Base-by-base conservation (phyloP, 2,329 filamentous ascomycete species). In the Xylaria digitata region DNA sequence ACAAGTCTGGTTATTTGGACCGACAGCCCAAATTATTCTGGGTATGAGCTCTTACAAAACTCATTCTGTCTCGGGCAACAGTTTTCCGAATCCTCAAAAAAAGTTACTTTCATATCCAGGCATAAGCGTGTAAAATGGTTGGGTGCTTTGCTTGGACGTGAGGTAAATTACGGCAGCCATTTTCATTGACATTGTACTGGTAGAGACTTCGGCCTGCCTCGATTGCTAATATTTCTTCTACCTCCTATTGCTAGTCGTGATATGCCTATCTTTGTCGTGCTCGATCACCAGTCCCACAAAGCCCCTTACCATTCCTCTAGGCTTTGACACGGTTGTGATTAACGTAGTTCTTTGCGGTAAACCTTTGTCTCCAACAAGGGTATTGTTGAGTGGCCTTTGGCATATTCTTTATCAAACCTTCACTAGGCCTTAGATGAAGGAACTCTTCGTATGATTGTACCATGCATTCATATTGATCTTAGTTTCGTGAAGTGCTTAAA, bases 61-160 rank as follows among this genome's bases (percentile, higher is more conserved):
- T 52, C 63, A 64, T 52, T 70, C 65, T 65, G 58, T 69, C 60
- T 69, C 67, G 63, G 66, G 56, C 57, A 63, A 65, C 60, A 42
- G 54, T 70, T 72, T 70, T 69, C 68, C 68, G 53, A 74, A 75
- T 72, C 55, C 56, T 26, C 70, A 72, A 70, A 75, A 75, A 76
- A 75, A 74, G 71, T 74, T 77, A 73, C 69, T 72, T 75, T 74
- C 67, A 73, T 69, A 70, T 67, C 65, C 63, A 68, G 70, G 69
- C 66, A 69, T 61, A 63, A 54, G 67, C 68, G 63, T 73, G 68
- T 61, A 69, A 73, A 73, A 71, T 70, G 68, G 68, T 65, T 69
- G 64, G 65, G 62, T 68, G 53, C 46, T 65, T 63, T 49, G 57
- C 61, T 67, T 64, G 70, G 67, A 70, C 71, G 65, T 70, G 67